Evolutionary conservation across 164 flowering plant genomes (phyloP).

Genomic region (Amborella trichopoda): DNA sequence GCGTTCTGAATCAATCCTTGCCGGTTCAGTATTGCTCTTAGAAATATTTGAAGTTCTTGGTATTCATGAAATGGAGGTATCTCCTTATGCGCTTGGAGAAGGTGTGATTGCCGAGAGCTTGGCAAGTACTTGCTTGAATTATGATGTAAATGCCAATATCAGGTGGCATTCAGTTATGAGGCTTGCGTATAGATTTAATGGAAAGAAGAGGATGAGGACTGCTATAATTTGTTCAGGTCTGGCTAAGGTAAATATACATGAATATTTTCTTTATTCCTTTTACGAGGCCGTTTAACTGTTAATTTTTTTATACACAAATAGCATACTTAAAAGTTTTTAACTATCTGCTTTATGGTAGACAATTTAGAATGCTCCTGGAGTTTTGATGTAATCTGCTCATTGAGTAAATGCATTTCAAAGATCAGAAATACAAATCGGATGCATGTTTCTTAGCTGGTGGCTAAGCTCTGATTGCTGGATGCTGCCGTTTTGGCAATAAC

Average conservation of each 20-base stretch:
- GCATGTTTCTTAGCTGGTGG: too few species aligned
- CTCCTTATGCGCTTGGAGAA: constrained; percentile 61
- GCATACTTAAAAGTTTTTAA: too few species aligned
- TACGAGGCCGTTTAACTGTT: too few species aligned
- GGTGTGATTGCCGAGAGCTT: constrained; percentile 55
- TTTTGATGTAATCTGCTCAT: too few species aligned
- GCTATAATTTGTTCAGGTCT: constrained; percentile 28
- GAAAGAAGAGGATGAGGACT: constrained; percentile 34
- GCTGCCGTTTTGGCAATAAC: too few species aligned
- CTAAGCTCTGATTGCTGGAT: too few species aligned
- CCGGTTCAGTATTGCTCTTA: constrained; percentile 56
- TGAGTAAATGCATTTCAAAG: too few species aligned
- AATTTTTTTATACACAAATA: too few species aligned
- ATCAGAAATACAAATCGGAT: too few species aligned
- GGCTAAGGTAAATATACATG: constrained; percentile 32
- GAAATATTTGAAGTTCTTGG: constrained; percentile 51
- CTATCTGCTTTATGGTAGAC: too few species aligned
- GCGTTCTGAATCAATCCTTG: constrained; percentile 52
- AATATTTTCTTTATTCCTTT: too few species aligned
- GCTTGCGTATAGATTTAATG: constrained; percentile 36
- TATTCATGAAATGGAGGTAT: constrained; percentile 61
- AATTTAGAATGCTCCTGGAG: too few species aligned
- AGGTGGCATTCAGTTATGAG: constrained; percentile 49
- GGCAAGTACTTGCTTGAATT: constrained; percentile 19
- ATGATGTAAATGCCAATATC: constrained; percentile 37